Conservation (phyloP, 1,284 basidiomycete species). For the Ganoderma sp. region DNA sequence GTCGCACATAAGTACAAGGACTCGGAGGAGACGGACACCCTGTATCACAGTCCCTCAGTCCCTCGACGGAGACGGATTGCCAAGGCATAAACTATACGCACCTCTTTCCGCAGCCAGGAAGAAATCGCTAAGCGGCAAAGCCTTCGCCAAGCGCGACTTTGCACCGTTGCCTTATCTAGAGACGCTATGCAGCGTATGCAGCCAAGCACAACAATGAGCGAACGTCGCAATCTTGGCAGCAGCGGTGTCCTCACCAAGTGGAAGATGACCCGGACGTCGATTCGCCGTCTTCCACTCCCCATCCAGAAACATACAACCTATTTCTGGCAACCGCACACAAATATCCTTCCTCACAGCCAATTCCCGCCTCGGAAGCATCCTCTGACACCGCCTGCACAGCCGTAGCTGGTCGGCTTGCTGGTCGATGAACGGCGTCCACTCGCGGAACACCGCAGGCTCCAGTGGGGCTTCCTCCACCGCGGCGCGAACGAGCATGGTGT, state of each 20-base stretch:
- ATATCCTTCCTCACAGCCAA: not conserved
- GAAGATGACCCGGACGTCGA: not conserved
- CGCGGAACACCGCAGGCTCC: not conserved
- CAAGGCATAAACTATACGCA: too few species aligned
- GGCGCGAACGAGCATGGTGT: not conserved
- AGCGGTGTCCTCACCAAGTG: not conserved
- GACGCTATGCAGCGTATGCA: not conserved
- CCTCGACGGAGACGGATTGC: too few species aligned
- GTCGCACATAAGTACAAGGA: too few species aligned
- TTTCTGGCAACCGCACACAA: not conserved
- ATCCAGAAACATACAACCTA: not conserved
- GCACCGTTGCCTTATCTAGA: not conserved
- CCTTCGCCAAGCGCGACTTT: too few species aligned
- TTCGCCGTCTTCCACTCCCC: not conserved
- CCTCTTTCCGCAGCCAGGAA: too few species aligned
- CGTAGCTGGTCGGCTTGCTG: not conserved
- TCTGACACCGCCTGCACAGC: not conserved
- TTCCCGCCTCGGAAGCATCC: not conserved
- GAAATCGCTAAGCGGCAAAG: too few species aligned
- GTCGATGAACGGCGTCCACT: not conserved
- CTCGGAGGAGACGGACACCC: too few species aligned
- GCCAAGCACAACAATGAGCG: not conserved
- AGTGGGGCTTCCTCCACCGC: not conserved
- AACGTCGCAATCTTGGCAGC: not conserved
- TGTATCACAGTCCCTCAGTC: too few species aligned